Evolutionary conservation across 257 asterid species (phyloP).

Genomic region (Nyctanthes arbortristis): DNA sequence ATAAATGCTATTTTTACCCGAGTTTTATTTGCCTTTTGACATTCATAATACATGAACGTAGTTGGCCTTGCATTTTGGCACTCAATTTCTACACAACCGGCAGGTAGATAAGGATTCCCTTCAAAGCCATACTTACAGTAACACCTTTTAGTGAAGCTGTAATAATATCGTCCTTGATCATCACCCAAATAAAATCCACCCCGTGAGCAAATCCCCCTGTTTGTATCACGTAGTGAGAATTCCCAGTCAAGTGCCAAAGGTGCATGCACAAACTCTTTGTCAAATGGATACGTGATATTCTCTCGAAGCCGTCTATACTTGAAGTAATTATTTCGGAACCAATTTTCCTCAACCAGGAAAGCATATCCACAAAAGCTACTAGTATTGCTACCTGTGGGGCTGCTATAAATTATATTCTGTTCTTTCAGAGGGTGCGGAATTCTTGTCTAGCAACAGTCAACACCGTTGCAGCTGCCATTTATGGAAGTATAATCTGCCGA

Average conservation of each 20-base stretch:
- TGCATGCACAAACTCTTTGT: conserved; percentile 22
- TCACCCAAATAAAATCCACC: not conserved
- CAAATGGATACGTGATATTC: conserved; percentile 25
- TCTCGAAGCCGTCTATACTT: conserved; percentile 12
- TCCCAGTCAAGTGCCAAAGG: conserved; percentile 40
- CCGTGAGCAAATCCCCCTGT: no score
- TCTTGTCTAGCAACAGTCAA: conserved; percentile 31
- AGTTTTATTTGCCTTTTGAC: not conserved
- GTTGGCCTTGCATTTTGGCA: conserved; percentile 12
- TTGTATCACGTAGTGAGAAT: no score
- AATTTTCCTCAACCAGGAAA: conserved; percentile 23
- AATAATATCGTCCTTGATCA: not conserved
- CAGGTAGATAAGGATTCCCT: conserved; percentile 39
- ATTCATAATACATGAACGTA: not conserved
- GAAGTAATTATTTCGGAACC: conserved; percentile 25
- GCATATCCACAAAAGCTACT: conserved; percentile 34
- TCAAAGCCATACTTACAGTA: conserved; percentile 10
- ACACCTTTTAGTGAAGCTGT: conserved; percentile 1
- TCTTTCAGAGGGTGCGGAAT: conserved; percentile 19
- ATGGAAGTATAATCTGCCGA: not conserved
- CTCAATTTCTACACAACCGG: conserved; percentile 33
- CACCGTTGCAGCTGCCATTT: conserved; percentile 22
- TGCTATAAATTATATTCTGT: conserved; percentile 17
- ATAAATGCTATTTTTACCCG: conserved; percentile 2
- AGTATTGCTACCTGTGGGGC: not conserved